Percentiles rank a stretch among this genome's conserved stretches.
These are phyloP conservation scores for Ilex asprella DNA, from an alignment of 257 asterid genomes.

Conservation along the genomic window DNA sequence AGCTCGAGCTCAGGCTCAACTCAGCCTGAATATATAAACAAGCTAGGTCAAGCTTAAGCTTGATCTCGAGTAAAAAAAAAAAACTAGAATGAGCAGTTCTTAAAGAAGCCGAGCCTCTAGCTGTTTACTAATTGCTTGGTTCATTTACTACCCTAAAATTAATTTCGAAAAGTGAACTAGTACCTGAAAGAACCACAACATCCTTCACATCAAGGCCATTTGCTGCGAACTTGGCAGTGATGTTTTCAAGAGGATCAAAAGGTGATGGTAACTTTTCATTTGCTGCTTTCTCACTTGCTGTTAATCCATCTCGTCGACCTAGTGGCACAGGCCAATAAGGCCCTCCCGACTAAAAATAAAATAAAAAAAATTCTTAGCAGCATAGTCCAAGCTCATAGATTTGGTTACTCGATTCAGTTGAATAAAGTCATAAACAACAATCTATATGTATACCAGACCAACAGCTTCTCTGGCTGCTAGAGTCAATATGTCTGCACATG, in stretches of 20 bases:
- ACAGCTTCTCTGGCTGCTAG: conserved; percentile 73
- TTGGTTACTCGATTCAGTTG: no score
- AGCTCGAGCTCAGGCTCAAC: no score
- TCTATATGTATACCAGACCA: conserved; percentile 24
- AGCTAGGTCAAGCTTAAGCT: no score
- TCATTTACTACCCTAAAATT: no score
- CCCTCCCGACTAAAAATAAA: conserved; percentile 49
- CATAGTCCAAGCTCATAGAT: no score
- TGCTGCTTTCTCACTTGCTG: conserved; percentile 57
- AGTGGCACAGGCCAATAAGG: conserved; percentile 27
- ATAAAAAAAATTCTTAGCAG: not conserved
- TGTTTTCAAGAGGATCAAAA: conserved; percentile 47
- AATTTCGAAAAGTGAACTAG: not conserved
- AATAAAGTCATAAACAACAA: no score
- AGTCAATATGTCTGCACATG: conserved; percentile 40
- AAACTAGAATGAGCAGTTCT: no score
- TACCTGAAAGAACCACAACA: conserved; percentile 71
- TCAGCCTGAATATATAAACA: no score
- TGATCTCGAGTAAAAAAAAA: no score
- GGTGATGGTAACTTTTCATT: conserved; percentile 70
- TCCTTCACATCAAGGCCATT: conserved; percentile 72
- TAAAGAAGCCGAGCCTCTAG: no score
- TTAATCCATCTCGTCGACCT: conserved; percentile 38
- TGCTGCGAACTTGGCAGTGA: conserved; percentile 36
- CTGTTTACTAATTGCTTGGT: no score